A percentile compares a stretch with the other conserved stretches of the same genome.
Evolutionary conservation across 2,329 filamentous ascomycete species (phyloP).

Genomic region (Aureobasidium melanogenum): DNA sequence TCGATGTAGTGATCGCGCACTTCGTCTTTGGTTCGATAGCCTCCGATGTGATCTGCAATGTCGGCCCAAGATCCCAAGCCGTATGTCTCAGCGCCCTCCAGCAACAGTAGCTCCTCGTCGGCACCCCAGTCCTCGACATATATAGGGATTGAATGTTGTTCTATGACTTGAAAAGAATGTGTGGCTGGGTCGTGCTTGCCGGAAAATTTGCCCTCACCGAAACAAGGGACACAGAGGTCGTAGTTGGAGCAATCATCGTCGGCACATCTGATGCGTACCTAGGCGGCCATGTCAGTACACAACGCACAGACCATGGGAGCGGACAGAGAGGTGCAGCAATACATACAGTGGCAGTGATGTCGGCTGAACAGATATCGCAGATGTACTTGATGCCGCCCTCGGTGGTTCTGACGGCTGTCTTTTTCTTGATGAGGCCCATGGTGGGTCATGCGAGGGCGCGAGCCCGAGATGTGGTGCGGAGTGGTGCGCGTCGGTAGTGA

Average conservation of each 20-base stretch:
- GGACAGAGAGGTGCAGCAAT: background rate
- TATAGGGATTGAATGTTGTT: constrained; percentile 96
- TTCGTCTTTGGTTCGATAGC: constrained; percentile 88
- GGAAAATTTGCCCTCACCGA: constrained; percentile 69
- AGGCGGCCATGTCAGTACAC: constrained; percentile 9
- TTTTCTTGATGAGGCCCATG: constrained; percentile 96
- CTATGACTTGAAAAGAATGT: constrained; percentile 87
- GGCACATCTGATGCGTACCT: constrained; percentile 94
- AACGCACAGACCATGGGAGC: constrained; percentile 9
- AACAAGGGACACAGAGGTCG: constrained; percentile 93
- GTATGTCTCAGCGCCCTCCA: constrained; percentile 94
- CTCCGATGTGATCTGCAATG: constrained; percentile 95
- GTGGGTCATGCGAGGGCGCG: constrained; percentile 14
- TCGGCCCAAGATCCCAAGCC: constrained; percentile 96
- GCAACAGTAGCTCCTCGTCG: constrained; percentile 85
- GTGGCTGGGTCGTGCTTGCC: constrained; percentile 79
- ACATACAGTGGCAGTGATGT: constrained; percentile 90
- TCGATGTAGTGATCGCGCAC: constrained; percentile 88
- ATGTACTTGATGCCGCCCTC: constrained; percentile 66
- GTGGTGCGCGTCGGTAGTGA: background rate
- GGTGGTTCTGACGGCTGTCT: constrained; percentile 72
- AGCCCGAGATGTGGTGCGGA: background rate
- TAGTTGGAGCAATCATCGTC: constrained; percentile 80
- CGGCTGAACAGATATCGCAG: constrained; percentile 91
- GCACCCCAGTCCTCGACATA: constrained; percentile 94